Evolutionary conservation across 805 yeast genomes (phyloP), one percentile per base, ranked within the genome.

Genomic region (Saturnispora zaruensis): DNA sequence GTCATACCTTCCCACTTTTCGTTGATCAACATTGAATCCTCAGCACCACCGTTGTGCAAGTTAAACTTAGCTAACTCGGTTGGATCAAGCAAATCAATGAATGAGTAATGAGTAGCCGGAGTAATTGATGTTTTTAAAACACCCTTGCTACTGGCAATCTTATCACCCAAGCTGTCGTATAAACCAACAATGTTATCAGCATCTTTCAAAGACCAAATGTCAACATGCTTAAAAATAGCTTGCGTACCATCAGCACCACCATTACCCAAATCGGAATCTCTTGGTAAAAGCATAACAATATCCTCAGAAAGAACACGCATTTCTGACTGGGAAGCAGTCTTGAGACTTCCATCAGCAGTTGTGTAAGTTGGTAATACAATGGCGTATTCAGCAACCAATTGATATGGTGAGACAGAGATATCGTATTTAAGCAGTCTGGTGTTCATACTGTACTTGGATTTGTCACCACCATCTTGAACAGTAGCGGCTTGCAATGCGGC

Each of bases 1-100:
- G 62, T 54, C 48, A 65, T 50, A 47, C 66, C 66, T 49, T 65
- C 68, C 68, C 67, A 65, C 49, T 65, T 65, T 45, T 64, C 67
- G 49, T 65, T 65, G 32, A 65, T 49, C 44, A 63, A 50, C 18
- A 28, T 32, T 6, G 41, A 38, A 51, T 62, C 62, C 34, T 56
- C 57, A 3, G 38, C 59, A 43, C 67, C 68, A 47, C 68, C 68
- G 51, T 64, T 65, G 50, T 62, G 67, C 26, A 64, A 52, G 20
- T 67, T 66, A 51, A 64, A 65, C 42, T 63, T 65, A 32, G 49
- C 45, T 41, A 65, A 55, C 49, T 63, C 62, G 7, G 57, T 49
- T 21, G 56, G 43, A 44, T 63, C 59, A 47, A 63, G 57, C 43
- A 56, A 49, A 43, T 64, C 56, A 34, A 65, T 44, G 49, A 63